Conservation (phyloP, 1,284 basidiomycete species). For the Ustilago sp. region DNA sequence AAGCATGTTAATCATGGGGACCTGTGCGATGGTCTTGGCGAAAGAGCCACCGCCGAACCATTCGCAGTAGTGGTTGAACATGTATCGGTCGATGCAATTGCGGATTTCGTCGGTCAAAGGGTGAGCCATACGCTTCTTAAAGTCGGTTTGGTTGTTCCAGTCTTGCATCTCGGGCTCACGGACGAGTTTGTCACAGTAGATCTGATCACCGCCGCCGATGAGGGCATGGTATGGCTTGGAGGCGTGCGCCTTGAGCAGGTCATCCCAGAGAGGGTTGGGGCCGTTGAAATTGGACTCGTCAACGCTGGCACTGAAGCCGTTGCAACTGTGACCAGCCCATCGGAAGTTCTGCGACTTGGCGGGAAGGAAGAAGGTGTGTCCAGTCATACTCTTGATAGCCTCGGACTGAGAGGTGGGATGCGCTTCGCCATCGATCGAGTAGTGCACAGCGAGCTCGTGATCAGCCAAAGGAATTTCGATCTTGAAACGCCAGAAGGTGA, state of each 20-base stretch:
- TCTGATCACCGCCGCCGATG: constrained; percentile 76
- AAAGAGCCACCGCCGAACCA: constrained; percentile 89
- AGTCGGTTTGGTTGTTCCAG: constrained; percentile 81
- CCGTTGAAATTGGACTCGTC: constrained; percentile 71
- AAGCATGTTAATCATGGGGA: constrained; percentile 80
- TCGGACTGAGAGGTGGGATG: constrained; percentile 51
- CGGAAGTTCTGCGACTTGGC: constrained; percentile 86
- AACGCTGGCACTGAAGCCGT: constrained; percentile 73
- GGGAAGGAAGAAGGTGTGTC: constrained; percentile 85
- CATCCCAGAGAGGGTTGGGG: constrained; percentile 82
- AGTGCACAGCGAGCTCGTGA: constrained; percentile 82
- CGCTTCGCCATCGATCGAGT: constrained; percentile 71
- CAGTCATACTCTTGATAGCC: constrained; percentile 71
- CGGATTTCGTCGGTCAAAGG: constrained; percentile 80
- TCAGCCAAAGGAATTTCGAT: constrained; percentile 82
- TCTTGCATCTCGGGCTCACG: constrained; percentile 74
- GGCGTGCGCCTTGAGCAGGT: constrained; percentile 84
- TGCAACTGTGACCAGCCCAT: constrained; percentile 85
- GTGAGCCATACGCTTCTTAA: constrained; percentile 76
- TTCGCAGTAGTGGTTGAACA: constrained; percentile 80
- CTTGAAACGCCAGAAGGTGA: constrained; percentile 94
- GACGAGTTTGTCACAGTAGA: constrained; percentile 58
- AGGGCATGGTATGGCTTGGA: constrained; percentile 85
- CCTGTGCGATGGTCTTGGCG: constrained; percentile 84
- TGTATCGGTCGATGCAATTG: constrained; percentile 82